Percentiles rank a stretch among this genome's conserved stretches.
Evolutionary conservation across 2,329 filamentous ascomycete species (phyloP).

Genomic region (Bisporella sp.): DNA sequence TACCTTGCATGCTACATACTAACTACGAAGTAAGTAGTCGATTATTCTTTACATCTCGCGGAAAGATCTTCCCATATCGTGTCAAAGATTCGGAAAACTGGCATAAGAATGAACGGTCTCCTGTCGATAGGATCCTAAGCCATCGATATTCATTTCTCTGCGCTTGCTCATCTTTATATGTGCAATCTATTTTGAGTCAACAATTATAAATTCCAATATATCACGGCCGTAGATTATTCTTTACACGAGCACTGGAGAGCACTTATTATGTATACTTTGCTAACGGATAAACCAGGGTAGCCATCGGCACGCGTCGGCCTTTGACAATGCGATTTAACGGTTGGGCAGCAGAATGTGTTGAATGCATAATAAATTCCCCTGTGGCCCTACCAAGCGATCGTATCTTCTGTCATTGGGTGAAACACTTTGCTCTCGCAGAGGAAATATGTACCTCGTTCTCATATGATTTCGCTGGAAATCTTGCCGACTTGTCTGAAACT

Average conservation of each 20-base stretch:
- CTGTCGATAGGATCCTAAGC: neutral
- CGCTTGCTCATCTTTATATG: conserved; percentile 29
- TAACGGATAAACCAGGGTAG: conserved; percentile 14
- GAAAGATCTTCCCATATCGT: too few relatives aligned
- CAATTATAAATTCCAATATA: conserved; percentile 4
- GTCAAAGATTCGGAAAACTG: too few relatives aligned
- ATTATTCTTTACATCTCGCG: too few relatives aligned
- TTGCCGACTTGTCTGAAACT: conserved; percentile 42
- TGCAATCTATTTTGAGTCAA: conserved; percentile 11
- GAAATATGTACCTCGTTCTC: conserved; percentile 44
- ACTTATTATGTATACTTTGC: too few relatives aligned
- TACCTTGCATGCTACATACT: too few relatives aligned
- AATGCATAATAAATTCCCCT: conserved; percentile 28
- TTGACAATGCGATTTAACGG: conserved; percentile 33
- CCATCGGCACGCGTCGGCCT: conserved; percentile 33
- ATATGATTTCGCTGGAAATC: conserved; percentile 29
- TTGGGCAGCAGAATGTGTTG: conserved; percentile 34
- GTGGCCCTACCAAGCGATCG: conserved; percentile 27
- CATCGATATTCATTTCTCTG: conserved; percentile 29
- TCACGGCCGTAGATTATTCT: conserved; percentile 10
- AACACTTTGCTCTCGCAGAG: conserved; percentile 40
- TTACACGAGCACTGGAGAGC: too few relatives aligned
- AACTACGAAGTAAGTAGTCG: too few relatives aligned
- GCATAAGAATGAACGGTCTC: too few relatives aligned
- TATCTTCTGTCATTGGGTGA: conserved; percentile 30